Conservation (phyloP, 2,329 filamentous ascomycete species). For the Boeremia exigua region DNA sequence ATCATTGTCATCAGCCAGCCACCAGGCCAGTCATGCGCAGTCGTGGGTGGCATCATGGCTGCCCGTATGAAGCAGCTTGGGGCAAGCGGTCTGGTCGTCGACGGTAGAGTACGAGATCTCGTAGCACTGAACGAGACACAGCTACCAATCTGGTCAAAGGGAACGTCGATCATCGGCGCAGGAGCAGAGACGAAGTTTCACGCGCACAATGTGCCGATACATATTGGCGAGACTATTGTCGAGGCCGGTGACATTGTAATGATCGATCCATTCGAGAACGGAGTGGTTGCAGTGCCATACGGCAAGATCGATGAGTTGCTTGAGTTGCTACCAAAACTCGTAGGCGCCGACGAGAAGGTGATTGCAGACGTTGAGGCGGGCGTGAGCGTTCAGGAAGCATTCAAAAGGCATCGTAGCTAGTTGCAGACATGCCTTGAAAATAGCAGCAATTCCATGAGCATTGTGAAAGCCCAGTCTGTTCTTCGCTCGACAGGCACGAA, state of each 20-base stretch:
- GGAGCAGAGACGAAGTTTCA: constrained; percentile 64
- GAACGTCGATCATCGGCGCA: constrained; percentile 64
- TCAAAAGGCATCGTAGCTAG: constrained; percentile 59
- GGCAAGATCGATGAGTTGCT: constrained; percentile 66
- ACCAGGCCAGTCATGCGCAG: constrained; percentile 68
- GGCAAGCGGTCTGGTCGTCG: constrained; percentile 68
- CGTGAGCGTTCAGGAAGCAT: constrained; percentile 69
- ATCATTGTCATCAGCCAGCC: constrained; percentile 73
- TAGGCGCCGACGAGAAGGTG: constrained; percentile 52
- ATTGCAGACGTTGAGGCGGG: constrained; percentile 67
- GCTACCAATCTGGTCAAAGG: constrained; percentile 66
- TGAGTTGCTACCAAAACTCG: constrained; percentile 58
- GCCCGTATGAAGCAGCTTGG: constrained; percentile 69
- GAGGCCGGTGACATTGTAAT: constrained; percentile 69
- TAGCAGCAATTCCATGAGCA: not conserved
- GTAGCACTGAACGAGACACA: constrained; percentile 62
- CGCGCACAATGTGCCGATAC: constrained; percentile 54
- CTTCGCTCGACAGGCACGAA: not conserved
- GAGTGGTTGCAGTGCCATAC: constrained; percentile 70
- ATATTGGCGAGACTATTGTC: constrained; percentile 47
- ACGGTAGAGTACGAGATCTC: constrained; percentile 72
- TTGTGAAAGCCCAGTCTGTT: not conserved
- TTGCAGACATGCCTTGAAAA: not conserved
- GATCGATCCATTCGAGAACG: constrained; percentile 69
- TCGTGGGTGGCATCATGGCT: constrained; percentile 80